Conservation (phyloP, 345 rosid genomes). For the Chamaenerion angustifolium region DNA sequence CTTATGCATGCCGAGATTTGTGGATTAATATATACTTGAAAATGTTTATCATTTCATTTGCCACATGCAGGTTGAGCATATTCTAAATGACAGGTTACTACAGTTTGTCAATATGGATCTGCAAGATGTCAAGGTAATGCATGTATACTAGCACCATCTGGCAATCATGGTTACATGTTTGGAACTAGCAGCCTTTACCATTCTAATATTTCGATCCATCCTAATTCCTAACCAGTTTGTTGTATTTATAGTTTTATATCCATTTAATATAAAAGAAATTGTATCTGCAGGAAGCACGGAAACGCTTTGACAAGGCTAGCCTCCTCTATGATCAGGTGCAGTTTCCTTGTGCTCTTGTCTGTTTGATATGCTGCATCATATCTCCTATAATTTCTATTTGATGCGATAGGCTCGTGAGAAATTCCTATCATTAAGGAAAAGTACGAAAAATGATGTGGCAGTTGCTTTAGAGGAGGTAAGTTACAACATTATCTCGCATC, state of each 20-base stretch:
- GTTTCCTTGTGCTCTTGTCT: background rate
- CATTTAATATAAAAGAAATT: no score
- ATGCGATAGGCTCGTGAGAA: conserved; percentile 76
- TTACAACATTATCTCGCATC: conserved; percentile 1
- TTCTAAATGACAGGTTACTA: conserved; percentile 84
- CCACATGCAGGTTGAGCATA: conserved; percentile 71
- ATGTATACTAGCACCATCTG: no score
- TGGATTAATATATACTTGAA: background rate
- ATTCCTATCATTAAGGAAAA: conserved; percentile 87
- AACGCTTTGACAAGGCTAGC: conserved; percentile 91
- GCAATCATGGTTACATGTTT: background rate
- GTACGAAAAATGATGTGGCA: conserved; percentile 67
- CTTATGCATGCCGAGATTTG: no score
- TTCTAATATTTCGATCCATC: no score
- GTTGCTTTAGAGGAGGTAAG: conserved; percentile 68
- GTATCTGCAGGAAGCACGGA: conserved; percentile 81
- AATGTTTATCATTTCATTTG: background rate
- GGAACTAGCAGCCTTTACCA: background rate
- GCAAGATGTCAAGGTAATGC: conserved; percentile 82
- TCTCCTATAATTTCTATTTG: background rate
- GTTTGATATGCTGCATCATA: conserved; percentile 5
- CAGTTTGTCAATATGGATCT: conserved; percentile 81
- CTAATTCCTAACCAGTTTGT: no score
- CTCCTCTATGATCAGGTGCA: conserved; percentile 86
- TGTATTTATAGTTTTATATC: no score